Evolutionary conservation across 2,329 filamentous ascomycete genomes (phyloP).

Genomic region (Cryphonectria japonica): DNA sequence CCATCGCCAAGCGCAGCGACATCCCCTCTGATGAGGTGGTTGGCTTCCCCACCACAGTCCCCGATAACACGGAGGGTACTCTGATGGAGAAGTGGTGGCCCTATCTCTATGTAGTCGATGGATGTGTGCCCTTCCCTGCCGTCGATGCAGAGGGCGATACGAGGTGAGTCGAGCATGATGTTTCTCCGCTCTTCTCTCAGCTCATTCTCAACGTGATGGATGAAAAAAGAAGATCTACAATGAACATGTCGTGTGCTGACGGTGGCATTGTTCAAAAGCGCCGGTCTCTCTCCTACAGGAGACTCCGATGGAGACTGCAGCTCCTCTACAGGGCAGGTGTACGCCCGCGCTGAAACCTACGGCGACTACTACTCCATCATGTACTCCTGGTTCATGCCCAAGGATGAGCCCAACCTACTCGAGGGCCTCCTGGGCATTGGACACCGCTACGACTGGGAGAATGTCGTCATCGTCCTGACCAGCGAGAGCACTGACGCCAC

Average conservation of each 20-base stretch:
- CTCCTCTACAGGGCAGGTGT: conserved; percentile 43
- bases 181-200: no score
- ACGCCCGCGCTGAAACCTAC: conserved; percentile 39
- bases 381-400: conserved; percentile 51
- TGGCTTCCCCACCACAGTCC: conserved; percentile 57
- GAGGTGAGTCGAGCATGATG: conserved; percentile 50
- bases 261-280: conserved; percentile 32
- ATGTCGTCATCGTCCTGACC: conserved; percentile 39
- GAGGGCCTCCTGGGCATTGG: conserved; percentile 33
- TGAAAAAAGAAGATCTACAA: background rate
- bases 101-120: conserved; percentile 56
- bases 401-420: conserved; percentile 43
- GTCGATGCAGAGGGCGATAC: conserved; percentile 62
- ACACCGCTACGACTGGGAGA: conserved; percentile 49
- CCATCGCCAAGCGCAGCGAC: conserved; percentile 34
- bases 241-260: background rate
- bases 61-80: conserved; percentile 47
- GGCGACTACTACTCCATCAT: conserved; percentile 42
- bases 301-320: conserved; percentile 38
- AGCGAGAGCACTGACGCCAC: conserved; percentile 34
- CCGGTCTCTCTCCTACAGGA: conserved; percentile 41
- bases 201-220: background rate
- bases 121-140: conserved; percentile 66
- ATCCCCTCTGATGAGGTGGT: conserved; percentile 46
- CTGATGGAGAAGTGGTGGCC: conserved; percentile 62